These are phyloP conservation scores for Diaporthe sp. DNA, from an alignment of 2,329 filamentous ascomycete species.

Conservation along the genomic window DNA sequence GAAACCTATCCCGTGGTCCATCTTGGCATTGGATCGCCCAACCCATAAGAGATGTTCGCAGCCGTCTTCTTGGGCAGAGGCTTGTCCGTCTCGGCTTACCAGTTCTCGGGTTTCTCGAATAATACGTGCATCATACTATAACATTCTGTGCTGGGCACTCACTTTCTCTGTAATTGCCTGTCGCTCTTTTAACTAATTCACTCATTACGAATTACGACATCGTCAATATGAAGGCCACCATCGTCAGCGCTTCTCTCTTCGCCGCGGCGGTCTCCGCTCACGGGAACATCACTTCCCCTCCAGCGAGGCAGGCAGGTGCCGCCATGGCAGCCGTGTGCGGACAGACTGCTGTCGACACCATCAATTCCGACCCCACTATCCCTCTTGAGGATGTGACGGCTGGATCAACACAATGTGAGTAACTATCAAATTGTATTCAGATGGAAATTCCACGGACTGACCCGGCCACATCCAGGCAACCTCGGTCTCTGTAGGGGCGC, in stretches of 20 bases:
- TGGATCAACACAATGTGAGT: constrained; percentile 46
- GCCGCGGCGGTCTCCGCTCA: constrained; percentile 53
- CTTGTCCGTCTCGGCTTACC: constrained; percentile 9
- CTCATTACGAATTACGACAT: background rate
- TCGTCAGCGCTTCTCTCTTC: constrained; percentile 41
- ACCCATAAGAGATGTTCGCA: constrained; percentile 7
- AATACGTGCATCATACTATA: constrained; percentile 20
- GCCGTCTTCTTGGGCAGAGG: constrained; percentile 13
- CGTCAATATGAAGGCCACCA: constrained; percentile 39
- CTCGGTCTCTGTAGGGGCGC: constrained; percentile 62
- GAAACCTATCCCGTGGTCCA: constrained; percentile 13
- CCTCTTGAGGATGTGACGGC: constrained; percentile 49
- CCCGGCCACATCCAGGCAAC: constrained; percentile 48
- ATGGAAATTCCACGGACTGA: constrained; percentile 26
- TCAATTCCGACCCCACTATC: constrained; percentile 51
- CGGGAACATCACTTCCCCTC: constrained; percentile 57
- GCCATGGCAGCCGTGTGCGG: constrained; percentile 61
- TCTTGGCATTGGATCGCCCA: constrained; percentile 24
- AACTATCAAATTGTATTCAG: background rate
- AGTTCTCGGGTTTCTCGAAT: constrained; percentile 13
- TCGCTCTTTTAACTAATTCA: constrained; percentile 1
- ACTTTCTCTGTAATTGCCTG: background rate
- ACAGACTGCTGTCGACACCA: constrained; percentile 52
- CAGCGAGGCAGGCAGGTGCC: constrained; percentile 55
- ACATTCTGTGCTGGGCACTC: constrained; percentile 22